A percentile compares a stretch with the other conserved stretches of the same genome.
phyloP scores from a whole-genome alignment of 352 stramenopile species.

The Phytophthora pseudosyringae region DNA sequence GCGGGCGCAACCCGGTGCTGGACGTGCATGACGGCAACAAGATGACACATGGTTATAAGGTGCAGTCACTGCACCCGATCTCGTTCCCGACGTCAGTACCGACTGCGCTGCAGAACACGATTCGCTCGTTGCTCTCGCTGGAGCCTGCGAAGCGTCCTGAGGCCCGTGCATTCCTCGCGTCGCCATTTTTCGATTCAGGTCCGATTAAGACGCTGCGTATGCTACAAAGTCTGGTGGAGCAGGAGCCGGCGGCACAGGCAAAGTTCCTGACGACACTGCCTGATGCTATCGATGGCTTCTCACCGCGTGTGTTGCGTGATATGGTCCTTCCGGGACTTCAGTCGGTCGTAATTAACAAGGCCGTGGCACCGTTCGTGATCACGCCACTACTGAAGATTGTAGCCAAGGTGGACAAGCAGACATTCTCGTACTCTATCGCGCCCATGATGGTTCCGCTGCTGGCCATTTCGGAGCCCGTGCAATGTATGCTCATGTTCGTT shows the following conservation, averaged over 20 bases:
- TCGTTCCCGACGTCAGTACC: conserved; percentile 78
- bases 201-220: conserved; percentile 85
- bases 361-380: conserved; percentile 88
- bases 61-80: conserved; percentile 89
- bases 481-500: conserved; percentile 93
- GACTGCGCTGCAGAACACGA: conserved; percentile 87
- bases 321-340: conserved; percentile 87
- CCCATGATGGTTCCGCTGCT: conserved; percentile 86
- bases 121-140: conserved; percentile 74
- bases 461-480: conserved; percentile 84
- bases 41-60: conserved; percentile 90
- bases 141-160: conserved; percentile 70
- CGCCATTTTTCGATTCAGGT: conserved; percentile 87
- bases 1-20: conserved; percentile 81
- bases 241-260: conserved; percentile 80
- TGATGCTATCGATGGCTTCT: conserved; percentile 81
- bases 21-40: conserved; percentile 89
- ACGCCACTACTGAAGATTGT: conserved; percentile 90
- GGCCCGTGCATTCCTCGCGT: conserved; percentile 77
- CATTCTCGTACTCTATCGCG: conserved; percentile 76
- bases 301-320: conserved; percentile 76
- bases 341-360: conserved; percentile 85
- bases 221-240: conserved; percentile 84
- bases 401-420: conserved; percentile 86
- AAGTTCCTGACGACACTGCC: conserved; percentile 81